These are phyloP conservation scores for Aegilops longissima DNA, from an alignment of 176 grass and related monocot species.

Conservation along the genomic window DNA sequence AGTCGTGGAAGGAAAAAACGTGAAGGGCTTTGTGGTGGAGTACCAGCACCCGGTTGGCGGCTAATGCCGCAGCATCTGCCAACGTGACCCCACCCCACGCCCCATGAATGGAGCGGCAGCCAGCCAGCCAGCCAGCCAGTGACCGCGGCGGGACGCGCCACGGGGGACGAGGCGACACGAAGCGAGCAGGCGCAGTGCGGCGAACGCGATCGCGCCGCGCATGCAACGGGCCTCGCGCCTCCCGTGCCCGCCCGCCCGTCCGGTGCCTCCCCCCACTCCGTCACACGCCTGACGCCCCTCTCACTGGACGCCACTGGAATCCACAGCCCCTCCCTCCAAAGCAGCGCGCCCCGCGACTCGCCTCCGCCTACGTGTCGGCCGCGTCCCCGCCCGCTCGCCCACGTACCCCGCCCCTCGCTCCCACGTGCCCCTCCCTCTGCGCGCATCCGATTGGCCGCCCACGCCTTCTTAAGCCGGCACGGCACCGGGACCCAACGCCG, in stretches of 20 bases:
- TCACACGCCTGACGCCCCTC: not conserved
- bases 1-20: not conserved
- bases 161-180: constrained; percentile 32
- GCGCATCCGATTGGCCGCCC: constrained; percentile 65
- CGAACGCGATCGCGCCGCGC: constrained; percentile 25
- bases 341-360: constrained; percentile 32
- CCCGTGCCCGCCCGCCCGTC: not conserved
- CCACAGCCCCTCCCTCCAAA: constrained; percentile 9
- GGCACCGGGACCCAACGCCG: constrained; percentile 13
- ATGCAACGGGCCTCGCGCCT: constrained; percentile 15
- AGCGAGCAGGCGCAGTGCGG: constrained; percentile 13
- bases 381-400: constrained; percentile 58
- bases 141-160: constrained; percentile 21
- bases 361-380: constrained; percentile 67
- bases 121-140: constrained; percentile 22
- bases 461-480: constrained; percentile 49
- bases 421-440: constrained; percentile 85
- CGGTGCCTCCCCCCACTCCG: not conserved
- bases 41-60: not conserved
- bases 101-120: constrained; percentile 9
- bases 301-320: constrained; percentile 7
- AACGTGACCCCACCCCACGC: constrained; percentile 20
- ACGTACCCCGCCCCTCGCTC: constrained; percentile 63
- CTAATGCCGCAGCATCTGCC: not conserved
- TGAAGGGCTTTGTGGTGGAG: not conserved